phyloP scores from a whole-genome alignment of 73 alveolate genomes.

The Loxodes magnus region DNA sequence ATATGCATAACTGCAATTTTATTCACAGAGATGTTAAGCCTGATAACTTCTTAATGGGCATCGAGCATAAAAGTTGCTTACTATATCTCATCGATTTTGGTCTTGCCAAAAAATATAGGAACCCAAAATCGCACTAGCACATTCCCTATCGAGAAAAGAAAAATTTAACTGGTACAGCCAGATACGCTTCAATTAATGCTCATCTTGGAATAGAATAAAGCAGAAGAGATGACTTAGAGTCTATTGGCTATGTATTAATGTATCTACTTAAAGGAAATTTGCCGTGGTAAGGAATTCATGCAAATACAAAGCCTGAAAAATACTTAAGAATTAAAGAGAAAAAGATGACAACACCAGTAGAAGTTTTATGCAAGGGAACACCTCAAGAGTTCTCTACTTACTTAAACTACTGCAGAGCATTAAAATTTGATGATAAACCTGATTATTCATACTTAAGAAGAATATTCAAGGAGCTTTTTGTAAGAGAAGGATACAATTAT shows the following conservation, averaged over 20 bases:
- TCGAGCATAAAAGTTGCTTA: conserved; percentile 41
- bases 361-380: conserved; percentile 52
- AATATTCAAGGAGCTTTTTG: no score
- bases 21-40: conserved; percentile 96
- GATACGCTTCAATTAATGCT: conserved; percentile 43
- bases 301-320: conserved; percentile 45
- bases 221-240: conserved; percentile 60
- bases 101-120: conserved; percentile 65
- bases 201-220: conserved; percentile 42
- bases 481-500: no score
- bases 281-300: conserved; percentile 76
- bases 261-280: conserved; percentile 56
- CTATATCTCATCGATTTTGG: conserved; percentile 89
- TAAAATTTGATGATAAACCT: no score
- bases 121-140: conserved; percentile 33
- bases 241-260: conserved; percentile 42
- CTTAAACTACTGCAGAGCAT: no score
- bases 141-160: conserved; percentile 26
- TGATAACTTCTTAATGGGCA: conserved; percentile 58
- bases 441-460: no score
- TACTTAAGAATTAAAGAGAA: conserved; percentile 51
- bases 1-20: conserved; percentile 61
- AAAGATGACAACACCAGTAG: conserved; percentile 44
- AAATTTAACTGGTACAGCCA: no score
- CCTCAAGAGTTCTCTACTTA: no score